These are phyloP conservation scores for Dictyostelium citrinum DNA, from an alignment of 78 protist species.

Conservation along the genomic window DNA sequence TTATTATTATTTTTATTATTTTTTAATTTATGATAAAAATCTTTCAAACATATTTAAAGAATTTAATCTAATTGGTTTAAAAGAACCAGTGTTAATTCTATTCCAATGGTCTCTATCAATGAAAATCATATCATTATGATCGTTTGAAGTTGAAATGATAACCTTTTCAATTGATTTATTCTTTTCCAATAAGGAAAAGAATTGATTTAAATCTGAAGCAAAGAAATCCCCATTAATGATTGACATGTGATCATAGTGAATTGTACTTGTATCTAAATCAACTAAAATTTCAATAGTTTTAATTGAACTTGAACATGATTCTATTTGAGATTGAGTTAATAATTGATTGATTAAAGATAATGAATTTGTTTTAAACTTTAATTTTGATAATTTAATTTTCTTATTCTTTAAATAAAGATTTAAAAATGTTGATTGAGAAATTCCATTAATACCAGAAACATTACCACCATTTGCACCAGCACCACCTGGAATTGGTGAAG, in stretches of 20 bases:
- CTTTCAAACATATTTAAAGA: constrained; percentile 3
- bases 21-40: not conserved
- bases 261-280: not conserved
- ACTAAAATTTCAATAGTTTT: not conserved
- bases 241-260: constrained; percentile 4
- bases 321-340: not conserved
- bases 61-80: constrained; percentile 3
- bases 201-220: not conserved
- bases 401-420: not conserved
- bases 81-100: not conserved
- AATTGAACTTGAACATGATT: not conserved
- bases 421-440: not conserved
- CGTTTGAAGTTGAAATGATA: not conserved
- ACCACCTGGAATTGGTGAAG: not conserved
- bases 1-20: not conserved
- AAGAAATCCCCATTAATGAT: not conserved
- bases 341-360: not conserved
- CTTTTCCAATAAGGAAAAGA: not conserved
- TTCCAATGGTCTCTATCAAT: not conserved
- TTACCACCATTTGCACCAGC: not conserved
- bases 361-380: not conserved
- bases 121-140: constrained; percentile 2
- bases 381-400: not conserved
- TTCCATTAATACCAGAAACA: not conserved
- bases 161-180: not conserved